Percentiles rank a stretch among this genome's conserved stretches.
Conservation (phyloP, 225 moss, liverwort and hornwort genomes). For the Sphagnum contortum region DNA sequence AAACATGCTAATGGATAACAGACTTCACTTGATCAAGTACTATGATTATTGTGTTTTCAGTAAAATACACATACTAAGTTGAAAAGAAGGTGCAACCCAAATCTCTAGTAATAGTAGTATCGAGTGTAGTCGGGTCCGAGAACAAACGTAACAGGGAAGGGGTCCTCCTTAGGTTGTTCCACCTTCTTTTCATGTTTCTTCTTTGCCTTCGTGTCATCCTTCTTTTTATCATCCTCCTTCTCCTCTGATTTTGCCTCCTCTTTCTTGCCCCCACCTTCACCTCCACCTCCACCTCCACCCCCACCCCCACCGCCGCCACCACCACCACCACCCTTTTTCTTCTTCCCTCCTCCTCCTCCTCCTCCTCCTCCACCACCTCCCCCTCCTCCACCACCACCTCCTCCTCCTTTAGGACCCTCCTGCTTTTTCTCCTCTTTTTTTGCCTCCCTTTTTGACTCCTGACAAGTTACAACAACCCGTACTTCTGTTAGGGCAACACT, state of each 20-base stretch:
- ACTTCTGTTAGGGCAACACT: too few species aligned
- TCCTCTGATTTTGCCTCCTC: conserved; percentile 6
- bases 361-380: too few species aligned
- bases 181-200: conserved; percentile 12
- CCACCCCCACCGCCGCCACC: conserved; percentile 4
- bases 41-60: too few species aligned
- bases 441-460: conserved; percentile 9
- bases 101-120: conserved; percentile 38
- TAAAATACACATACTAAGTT: too few species aligned
- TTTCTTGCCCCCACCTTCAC: conserved; percentile 9
- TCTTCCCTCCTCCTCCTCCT: conserved; percentile 14
- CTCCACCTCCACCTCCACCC: conserved; percentile 9
- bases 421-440: too few species aligned
- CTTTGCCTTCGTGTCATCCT: conserved; percentile 9
- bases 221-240: conserved; percentile 12
- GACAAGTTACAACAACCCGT: too few species aligned
- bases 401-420: background rate
- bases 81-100: too few species aligned
- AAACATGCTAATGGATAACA: too few species aligned
- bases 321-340: conserved; percentile 9
- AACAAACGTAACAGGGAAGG: conserved; percentile 43
- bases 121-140: conserved; percentile 52
- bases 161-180: conserved; percentile 22
- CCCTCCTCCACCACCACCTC: background rate
- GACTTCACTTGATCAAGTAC: too few species aligned